Evolutionary conservation across 768 basidiomycete species (phyloP), one percentile per base, ranked within the genome.

Genomic region (Auriscalpium vulgare): DNA sequence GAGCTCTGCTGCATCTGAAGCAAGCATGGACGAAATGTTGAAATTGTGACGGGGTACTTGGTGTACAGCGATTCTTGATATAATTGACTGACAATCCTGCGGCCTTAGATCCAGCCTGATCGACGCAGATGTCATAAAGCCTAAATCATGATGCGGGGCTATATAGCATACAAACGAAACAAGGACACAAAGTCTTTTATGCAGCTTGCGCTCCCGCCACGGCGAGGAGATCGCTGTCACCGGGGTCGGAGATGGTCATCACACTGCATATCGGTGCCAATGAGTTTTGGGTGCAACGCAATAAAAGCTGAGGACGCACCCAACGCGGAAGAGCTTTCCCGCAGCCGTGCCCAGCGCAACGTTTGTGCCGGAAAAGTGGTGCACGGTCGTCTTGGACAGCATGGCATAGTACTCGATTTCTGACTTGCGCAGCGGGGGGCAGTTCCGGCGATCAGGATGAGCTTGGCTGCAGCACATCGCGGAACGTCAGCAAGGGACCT

Each of bases 361-460:
- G 71, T 99, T 99, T 61, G 94, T 94, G 62, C 97, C 97, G 62
- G 85, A 80, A 73, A 97, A 99, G 78, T 98, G 95, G 77, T 98
- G 97, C 56, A 98, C 95, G 56, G 90, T 85, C 56, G 95, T 98
- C 81, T 99, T 99, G 64, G 94, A 97, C 71, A 99, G 82, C 95
- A 97, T 97, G 77, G 94, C 97, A 71, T 98, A 99, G 81, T 98
- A 99, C 80, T 99, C 97, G 57, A 99, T 82, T 81, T 99, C 97
- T 59, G 95, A 97, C 75, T 97, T 97, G 74, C 97, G 92, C 60
- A 99, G 84, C 60, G 97, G 97, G 56, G 97, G 97, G 78, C 94
- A 97, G 79, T 99, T 99, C 65, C 95, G 67, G 95, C 93, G 70
- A 99, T 97, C 73, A 99, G 78, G 70, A 99, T 88, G 65, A 99